These are phyloP conservation scores for Kwoniella europaea DNA, from an alignment of 768 basidiomycete genomes.

Conservation along the genomic window DNA sequence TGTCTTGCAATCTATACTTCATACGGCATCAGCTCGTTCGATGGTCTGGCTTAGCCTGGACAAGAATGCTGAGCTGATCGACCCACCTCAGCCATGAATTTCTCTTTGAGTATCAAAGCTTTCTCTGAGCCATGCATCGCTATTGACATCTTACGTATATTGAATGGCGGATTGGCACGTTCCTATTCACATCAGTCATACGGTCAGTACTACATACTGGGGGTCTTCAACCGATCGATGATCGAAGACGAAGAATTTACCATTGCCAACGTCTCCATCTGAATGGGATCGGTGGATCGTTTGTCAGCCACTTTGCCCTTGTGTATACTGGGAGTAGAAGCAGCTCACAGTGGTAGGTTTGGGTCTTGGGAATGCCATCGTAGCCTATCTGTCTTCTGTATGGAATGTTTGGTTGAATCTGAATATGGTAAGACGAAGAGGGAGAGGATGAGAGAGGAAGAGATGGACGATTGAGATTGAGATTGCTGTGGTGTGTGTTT, in stretches of 20 bases:
- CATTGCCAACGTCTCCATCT: slow-evolving; percentile 56
- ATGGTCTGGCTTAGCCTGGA: too few relatives aligned
- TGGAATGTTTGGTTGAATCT: not conserved
- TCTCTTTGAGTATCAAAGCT: slow-evolving; percentile 55
- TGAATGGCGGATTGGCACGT: slow-evolving; percentile 55
- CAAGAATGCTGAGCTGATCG: not conserved
- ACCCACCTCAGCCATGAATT: slow-evolving; percentile 58
- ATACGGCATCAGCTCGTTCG: not conserved
- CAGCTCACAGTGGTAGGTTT: slow-evolving; percentile 53
- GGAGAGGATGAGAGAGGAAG: not conserved
- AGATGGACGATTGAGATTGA: not conserved
- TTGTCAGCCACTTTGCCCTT: not conserved
- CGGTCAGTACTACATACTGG: too few relatives aligned
- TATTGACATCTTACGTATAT: slow-evolving; percentile 54
- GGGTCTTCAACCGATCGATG: not conserved
- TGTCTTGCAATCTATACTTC: slow-evolving; percentile 55
- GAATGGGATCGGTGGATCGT: not conserved
- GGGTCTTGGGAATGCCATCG: slow-evolving; percentile 53
- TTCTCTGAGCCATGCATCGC: slow-evolving; percentile 58
- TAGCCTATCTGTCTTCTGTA: not conserved
- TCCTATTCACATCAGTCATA: slow-evolving; percentile 33
- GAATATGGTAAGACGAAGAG: too few relatives aligned
- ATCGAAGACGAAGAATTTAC: slow-evolving; percentile 31
- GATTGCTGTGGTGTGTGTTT: too few relatives aligned
- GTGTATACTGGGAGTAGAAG: not conserved